These are phyloP conservation scores for Saccharomyces paradoxus DNA, from an alignment of 805 yeast genomes.

Conservation along the genomic window DNA sequence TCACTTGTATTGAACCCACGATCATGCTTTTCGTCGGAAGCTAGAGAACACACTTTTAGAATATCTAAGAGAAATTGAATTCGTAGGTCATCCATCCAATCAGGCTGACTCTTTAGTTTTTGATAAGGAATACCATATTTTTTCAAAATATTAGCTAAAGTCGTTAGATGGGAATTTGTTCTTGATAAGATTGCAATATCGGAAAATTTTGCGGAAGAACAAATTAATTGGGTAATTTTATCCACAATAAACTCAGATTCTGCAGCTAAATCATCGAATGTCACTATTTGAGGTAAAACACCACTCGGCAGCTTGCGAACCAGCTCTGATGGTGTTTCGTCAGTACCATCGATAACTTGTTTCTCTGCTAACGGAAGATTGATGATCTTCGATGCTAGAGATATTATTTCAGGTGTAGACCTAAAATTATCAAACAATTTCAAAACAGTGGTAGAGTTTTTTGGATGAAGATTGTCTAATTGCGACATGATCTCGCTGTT, in stretches of 20 bases:
- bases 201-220: slow-evolving; percentile 21
- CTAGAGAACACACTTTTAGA: slow-evolving; percentile 32
- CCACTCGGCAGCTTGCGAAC: slow-evolving; percentile 13
- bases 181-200: slow-evolving; percentile 47
- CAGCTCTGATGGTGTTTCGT: background rate
- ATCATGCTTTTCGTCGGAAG: slow-evolving; percentile 4
- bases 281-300: slow-evolving; percentile 10
- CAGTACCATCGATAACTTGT: background rate
- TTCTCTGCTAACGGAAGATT: slow-evolving; percentile 2
- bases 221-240: slow-evolving; percentile 18
- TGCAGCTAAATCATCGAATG: slow-evolving; percentile 10
- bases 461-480: slow-evolving; percentile 14
- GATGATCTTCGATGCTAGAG: slow-evolving; percentile 32
- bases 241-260: slow-evolving; percentile 18
- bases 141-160: slow-evolving; percentile 33
- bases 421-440: slow-evolving; percentile 49
- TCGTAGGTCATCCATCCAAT: slow-evolving; percentile 40
- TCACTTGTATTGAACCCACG: background rate
- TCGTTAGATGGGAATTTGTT: slow-evolving; percentile 43
- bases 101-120: slow-evolving; percentile 40
- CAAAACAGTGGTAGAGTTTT: slow-evolving; percentile 21
- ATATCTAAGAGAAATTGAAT: slow-evolving; percentile 40
- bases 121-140: slow-evolving; percentile 36
- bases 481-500: slow-evolving; percentile 29
- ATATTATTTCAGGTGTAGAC: slow-evolving; percentile 49